Conservation (phyloP, 2,329 filamentous ascomycete species). For the Verticillium albo-atrum region DNA sequence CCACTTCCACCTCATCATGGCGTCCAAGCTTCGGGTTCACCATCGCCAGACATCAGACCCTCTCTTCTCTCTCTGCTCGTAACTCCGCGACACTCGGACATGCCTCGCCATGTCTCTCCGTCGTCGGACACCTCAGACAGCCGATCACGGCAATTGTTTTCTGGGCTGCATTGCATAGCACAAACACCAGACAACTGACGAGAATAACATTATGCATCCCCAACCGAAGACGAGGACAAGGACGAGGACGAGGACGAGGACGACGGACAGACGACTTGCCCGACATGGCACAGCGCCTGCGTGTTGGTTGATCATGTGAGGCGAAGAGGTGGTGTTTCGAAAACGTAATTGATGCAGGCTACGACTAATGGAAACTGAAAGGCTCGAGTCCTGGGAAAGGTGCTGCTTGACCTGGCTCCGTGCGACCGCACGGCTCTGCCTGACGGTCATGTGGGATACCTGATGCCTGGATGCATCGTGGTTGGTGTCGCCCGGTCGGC, state of each 20-base stretch:
- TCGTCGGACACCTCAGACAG: background rate
- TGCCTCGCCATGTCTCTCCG: background rate
- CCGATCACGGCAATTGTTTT: background rate
- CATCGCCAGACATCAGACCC: background rate
- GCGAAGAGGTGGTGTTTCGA: constrained; percentile 10
- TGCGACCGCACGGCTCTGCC: background rate
- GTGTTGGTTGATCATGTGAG: constrained; percentile 9
- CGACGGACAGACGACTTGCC: background rate
- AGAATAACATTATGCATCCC: background rate
- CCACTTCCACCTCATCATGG: background rate
- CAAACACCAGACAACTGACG: background rate
- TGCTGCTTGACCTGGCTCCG: background rate
- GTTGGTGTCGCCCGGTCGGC: background rate
- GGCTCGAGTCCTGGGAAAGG: background rate
- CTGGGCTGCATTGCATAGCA: background rate
- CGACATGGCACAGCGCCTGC: background rate
- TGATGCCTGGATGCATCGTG: background rate
- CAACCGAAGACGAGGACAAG: constrained; percentile 11
- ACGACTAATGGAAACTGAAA: constrained; percentile 10
- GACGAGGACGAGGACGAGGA: too few species aligned
- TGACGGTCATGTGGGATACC: background rate
- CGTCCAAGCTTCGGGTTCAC: background rate
- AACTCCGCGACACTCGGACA: background rate
- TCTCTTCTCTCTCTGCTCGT: background rate
- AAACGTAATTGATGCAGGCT: constrained; percentile 22